Base-by-base conservation (phyloP, 805 yeast genomes). In the Yarrowia divulgata region DNA sequence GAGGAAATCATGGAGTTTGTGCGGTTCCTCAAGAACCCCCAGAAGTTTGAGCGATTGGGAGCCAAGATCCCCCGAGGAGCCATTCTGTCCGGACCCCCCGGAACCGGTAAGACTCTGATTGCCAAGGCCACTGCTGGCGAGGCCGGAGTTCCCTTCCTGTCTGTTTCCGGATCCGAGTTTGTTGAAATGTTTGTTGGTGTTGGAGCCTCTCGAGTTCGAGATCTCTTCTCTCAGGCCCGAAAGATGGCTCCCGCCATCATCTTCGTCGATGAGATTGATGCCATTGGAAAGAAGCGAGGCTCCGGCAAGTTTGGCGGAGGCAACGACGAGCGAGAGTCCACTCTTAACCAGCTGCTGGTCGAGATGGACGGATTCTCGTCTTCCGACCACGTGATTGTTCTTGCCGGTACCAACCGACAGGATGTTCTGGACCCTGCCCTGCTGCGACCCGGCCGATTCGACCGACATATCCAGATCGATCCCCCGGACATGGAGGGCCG, bases 101-200 rank as follows among this genome's bases (percentile, higher is more conserved):
- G 98, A 82, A 93, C 98, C 2, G 98, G 98, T 86, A 93, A 93
- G 79, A 93, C 98, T 0, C 80, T 93, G 72, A 81, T 93, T 69
- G 97, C 97, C 32, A 92, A 90, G 78, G 97, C 97, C 13, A 93
- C 97, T 34, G 98, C 97, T 2, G 97, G 98, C 74, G 97, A 93
- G 78, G 97, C 97, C 1, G 95, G 91, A 64, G 98, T 93, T 66
- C 97, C 98, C 34, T 93, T 93, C 78, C 87, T 87, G 72, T 88
- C 95, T 29, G 97, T 93, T 8, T 90, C 96, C 1, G 97, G 97
- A 74, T 91, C 97, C 14, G 97, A 93, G 77, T 93, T 93, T 73
- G 96, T 92, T n/a, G 97, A 93, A 79, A 93, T 93, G 97, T 93
- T 91, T 82, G 96, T 91, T 23, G 97, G 97, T 80, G 97, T 93